A percentile compares a stretch with the other conserved stretches of the same genome.
These are phyloP conservation scores for Cordyceps cicadae DNA, from an alignment of 2,329 filamentous ascomycete species.

Conservation along the genomic window DNA sequence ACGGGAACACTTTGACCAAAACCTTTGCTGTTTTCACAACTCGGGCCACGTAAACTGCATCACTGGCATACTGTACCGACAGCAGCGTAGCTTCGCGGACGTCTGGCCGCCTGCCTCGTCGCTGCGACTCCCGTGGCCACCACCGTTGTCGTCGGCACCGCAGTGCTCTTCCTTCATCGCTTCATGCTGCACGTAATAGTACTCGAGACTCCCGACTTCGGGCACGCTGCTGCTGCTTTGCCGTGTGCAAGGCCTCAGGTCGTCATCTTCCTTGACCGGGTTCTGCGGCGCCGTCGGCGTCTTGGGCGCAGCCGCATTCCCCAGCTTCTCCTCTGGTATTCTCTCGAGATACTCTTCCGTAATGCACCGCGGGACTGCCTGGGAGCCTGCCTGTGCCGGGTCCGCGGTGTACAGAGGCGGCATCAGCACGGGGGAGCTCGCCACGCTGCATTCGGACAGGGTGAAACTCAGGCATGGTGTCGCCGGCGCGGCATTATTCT, in stretches of 20 bases:
- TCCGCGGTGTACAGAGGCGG: neutral
- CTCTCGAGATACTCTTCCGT: neutral
- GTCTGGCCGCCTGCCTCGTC: neutral
- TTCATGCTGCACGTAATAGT: neutral
- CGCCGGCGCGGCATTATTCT: constrained; percentile 13
- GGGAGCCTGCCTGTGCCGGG: neutral
- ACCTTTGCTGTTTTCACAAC: constrained; percentile 3
- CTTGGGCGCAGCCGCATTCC: neutral
- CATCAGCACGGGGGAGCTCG: neutral
- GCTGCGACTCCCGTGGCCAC: neutral
- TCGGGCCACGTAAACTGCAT: constrained; percentile 20
- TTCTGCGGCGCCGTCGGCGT: neutral
- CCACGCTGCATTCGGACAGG: constrained; percentile 8
- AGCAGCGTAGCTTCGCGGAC: neutral
- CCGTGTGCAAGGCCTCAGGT: neutral
- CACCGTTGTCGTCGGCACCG: neutral
- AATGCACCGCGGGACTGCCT: neutral
- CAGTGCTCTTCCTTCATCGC: neutral
- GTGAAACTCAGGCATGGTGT: constrained; percentile 13
- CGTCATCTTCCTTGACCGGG: neutral
- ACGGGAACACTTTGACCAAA: neutral
- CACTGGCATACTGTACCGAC: constrained; percentile 20
- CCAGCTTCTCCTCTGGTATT: neutral
- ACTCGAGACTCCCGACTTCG: neutral
- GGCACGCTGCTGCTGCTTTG: neutral